These are phyloP conservation scores for Phytophthora megakarya DNA, from an alignment of 352 stramenopile genomes.

Conservation along the genomic window DNA sequence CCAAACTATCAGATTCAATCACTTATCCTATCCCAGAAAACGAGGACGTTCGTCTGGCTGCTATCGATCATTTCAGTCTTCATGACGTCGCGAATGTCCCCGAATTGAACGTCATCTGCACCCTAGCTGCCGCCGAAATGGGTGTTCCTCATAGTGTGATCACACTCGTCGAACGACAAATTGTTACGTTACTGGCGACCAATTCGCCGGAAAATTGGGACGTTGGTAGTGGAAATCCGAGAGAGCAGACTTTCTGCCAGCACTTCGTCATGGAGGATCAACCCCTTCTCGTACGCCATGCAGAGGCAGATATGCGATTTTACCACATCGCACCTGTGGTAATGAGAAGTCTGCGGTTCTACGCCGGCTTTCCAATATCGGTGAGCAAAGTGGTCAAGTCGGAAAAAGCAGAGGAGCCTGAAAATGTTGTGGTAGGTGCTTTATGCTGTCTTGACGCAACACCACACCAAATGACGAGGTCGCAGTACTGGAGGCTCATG, in stretches of 20 bases:
- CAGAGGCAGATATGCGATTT: slow-evolving; percentile 45
- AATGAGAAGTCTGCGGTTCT: slow-evolving; percentile 36
- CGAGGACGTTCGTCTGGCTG: slow-evolving; percentile 24
- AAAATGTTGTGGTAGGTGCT: slow-evolving; percentile 34
- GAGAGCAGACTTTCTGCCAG: slow-evolving; percentile 46
- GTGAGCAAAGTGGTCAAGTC: slow-evolving; percentile 4
- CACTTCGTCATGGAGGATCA: slow-evolving; percentile 50
- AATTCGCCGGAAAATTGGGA: slow-evolving; percentile 32
- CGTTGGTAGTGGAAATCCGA: slow-evolving; percentile 32
- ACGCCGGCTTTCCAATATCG: slow-evolving; percentile 41
- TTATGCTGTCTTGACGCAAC: slow-evolving; percentile 42
- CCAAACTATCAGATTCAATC: slow-evolving; percentile 3
- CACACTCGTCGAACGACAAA: slow-evolving; percentile 36
- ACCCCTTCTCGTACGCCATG: slow-evolving; percentile 42
- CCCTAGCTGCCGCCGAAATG: slow-evolving; percentile 37
- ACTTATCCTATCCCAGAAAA: slow-evolving; percentile 31
- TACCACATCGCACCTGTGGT: slow-evolving; percentile 35
- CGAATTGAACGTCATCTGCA: slow-evolving; percentile 41
- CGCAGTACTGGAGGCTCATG: slow-evolving; percentile 44
- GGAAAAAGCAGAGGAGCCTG: slow-evolving; percentile 6
- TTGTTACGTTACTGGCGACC: slow-evolving; percentile 31
- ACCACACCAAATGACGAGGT: slow-evolving; percentile 37
- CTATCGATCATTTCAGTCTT: slow-evolving; percentile 26
- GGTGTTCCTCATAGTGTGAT: slow-evolving; percentile 29
- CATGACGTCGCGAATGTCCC: slow-evolving; percentile 19